Evolutionary conservation across 2,329 filamentous ascomycete genomes (phyloP).

Genomic region (Diaporthe citri): DNA sequence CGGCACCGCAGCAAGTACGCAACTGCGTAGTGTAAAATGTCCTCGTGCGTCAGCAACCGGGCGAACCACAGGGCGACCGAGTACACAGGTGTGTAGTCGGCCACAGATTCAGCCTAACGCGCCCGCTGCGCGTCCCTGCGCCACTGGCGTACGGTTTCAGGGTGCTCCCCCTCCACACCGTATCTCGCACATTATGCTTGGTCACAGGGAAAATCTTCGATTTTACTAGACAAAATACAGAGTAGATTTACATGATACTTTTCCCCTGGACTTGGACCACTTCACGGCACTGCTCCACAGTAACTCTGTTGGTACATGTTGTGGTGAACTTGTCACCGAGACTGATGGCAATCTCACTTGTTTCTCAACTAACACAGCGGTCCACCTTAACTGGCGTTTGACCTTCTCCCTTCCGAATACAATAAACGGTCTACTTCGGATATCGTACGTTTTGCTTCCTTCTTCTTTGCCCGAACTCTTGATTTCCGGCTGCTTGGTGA

Average conservation of each 20-base stretch:
- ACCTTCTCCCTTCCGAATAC: background rate
- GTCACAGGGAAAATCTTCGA: background rate
- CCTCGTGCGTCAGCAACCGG: background rate
- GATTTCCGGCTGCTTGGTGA: background rate
- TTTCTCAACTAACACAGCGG: background rate
- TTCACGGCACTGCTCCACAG: background rate
- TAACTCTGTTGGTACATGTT: background rate
- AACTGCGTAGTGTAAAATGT: constrained; percentile 2
- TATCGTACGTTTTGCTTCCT: background rate
- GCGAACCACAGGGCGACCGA: constrained; percentile 1
- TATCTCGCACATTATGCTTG: background rate
- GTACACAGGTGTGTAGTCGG: constrained; percentile 13
- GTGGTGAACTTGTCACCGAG: background rate
- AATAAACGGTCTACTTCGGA: background rate
- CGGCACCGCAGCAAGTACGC: background rate
- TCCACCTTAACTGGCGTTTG: background rate
- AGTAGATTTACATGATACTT: background rate
- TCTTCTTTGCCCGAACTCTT: background rate
- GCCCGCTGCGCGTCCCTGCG: background rate
- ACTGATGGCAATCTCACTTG: background rate
- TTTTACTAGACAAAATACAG: background rate
- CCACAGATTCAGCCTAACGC: background rate
- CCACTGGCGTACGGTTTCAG: background rate
- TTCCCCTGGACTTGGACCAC: background rate
- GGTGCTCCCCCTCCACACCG: background rate